Evolutionary conservation across 2,329 filamentous ascomycete species (phyloP).

Genomic region (Helotiales sp.): DNA sequence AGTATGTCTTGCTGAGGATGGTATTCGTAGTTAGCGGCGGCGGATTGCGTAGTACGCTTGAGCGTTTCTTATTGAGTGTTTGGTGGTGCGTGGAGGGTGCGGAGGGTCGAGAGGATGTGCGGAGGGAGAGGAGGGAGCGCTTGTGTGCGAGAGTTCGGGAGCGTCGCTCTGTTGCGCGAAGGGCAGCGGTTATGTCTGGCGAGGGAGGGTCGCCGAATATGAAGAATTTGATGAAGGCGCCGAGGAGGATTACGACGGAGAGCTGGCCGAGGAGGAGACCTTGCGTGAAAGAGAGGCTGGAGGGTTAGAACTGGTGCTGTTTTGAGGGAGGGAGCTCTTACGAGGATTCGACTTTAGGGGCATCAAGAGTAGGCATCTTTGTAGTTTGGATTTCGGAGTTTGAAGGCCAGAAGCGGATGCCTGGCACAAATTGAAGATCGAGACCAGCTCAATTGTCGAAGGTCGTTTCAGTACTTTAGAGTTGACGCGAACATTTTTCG

Average conservation of each 20-base stretch:
- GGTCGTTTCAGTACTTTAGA: background rate
- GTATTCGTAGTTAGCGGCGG: conserved; percentile 86
- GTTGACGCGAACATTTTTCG: conserved; percentile 18
- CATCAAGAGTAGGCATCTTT: conserved; percentile 30
- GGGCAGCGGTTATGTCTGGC: conserved; percentile 76
- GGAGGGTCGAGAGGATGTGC: conserved; percentile 44
- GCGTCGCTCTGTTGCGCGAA: conserved; percentile 75
- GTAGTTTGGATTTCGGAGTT: background rate
- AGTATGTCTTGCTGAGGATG: conserved; percentile 96
- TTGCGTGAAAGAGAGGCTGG: conserved; percentile 72
- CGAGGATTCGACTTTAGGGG: conserved; percentile 47
- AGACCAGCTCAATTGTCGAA: conserved; percentile 24
- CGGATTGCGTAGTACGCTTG: conserved; percentile 73
- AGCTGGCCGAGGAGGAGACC: conserved; percentile 93
- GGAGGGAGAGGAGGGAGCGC: conserved; percentile 70
- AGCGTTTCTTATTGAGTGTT: conserved; percentile 65
- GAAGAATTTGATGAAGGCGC: conserved; percentile 99
- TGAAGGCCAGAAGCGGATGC: background rate
- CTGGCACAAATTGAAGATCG: background rate
- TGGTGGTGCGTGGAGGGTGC: conserved; percentile 43
- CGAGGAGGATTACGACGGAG: conserved; percentile 87
- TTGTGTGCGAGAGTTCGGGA: conserved; percentile 77
- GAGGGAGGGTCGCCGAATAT: conserved; percentile 95
- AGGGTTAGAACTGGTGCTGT: background rate
- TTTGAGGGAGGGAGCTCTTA: conserved; percentile 38